Percentiles rank a stretch among this genome's conserved stretches.
These are phyloP conservation scores for Diddensiella santjacobensis DNA, from an alignment of 805 yeast genomes.

Conservation along the genomic window DNA sequence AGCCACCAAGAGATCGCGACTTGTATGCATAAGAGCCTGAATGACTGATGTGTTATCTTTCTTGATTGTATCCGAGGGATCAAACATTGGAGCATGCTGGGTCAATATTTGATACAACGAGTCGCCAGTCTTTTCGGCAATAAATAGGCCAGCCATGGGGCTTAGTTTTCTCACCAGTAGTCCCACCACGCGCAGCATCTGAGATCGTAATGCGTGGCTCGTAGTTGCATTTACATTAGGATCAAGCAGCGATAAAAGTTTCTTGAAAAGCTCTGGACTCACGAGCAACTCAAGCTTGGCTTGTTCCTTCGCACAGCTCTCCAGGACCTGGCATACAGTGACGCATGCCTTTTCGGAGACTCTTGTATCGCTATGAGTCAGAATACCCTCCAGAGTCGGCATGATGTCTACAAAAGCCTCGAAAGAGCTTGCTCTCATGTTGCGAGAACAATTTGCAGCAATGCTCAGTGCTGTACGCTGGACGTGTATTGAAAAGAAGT, in stretches of 20 bases:
- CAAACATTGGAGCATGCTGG: conserved; percentile 40
- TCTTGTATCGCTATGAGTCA: conserved; percentile 51
- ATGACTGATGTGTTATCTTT: conserved; percentile 42
- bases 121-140: conserved; percentile 44
- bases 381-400: conserved; percentile 51
- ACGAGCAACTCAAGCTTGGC: conserved; percentile 43
- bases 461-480: conserved; percentile 73
- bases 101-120: conserved; percentile 48
- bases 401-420: conserved; percentile 45
- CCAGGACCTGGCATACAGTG: conserved; percentile 56
- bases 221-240: conserved; percentile 17
- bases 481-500: conserved; percentile 84
- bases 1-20: conserved; percentile 57
- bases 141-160: conserved; percentile 41
- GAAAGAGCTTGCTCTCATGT: neutral
- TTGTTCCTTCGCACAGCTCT: conserved; percentile 45
- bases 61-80: conserved; percentile 21
- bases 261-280: conserved; percentile 18
- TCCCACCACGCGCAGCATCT: conserved; percentile 28
- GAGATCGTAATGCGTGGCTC: conserved; percentile 9
- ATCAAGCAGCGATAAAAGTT: conserved; percentile 20
- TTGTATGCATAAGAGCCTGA: conserved; percentile 70
- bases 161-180: conserved; percentile 43
- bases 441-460: conserved; percentile 22
- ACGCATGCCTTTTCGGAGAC: conserved; percentile 65